Percentiles rank a stretch among this genome's conserved stretches.
These are phyloP conservation scores for Candida sojae DNA, from an alignment of 1,139 yeast species.

Conservation along the genomic window DNA sequence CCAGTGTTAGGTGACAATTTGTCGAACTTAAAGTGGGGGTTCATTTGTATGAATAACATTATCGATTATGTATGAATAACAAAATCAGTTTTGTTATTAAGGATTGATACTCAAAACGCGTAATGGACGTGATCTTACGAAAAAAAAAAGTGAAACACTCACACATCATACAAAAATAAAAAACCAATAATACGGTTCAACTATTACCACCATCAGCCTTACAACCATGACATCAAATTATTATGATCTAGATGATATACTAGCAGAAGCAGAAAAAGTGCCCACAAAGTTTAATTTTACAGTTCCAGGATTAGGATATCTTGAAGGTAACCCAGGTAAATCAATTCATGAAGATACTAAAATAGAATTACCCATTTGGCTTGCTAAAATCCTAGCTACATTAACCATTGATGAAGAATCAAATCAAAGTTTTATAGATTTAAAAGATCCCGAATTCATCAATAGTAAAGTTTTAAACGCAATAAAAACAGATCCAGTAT, in stretches of 20 bases:
- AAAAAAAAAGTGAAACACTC: not conserved
- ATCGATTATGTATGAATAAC: too few species aligned
- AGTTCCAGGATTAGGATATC: constrained; percentile 83
- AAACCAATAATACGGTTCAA: not conserved
- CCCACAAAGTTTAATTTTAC: constrained; percentile 79
- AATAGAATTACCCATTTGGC: constrained; percentile 85
- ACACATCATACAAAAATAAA: not conserved
- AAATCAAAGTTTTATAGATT: constrained; percentile 59
- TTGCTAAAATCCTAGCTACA: constrained; percentile 68
- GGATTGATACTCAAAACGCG: not conserved
- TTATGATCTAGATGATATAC: constrained; percentile 86
- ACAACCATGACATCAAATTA: constrained; percentile 31
- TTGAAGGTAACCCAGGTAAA: constrained; percentile 80
- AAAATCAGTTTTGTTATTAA: too few species aligned
- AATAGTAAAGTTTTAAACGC: constrained; percentile 71
- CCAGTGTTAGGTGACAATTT: too few species aligned
- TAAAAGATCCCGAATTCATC: constrained; percentile 70
- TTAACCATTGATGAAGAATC: constrained; percentile 43
- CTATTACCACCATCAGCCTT: not conserved
- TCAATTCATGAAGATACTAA: constrained; percentile 64
- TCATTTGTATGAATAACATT: too few species aligned
- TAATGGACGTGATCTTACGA: not conserved
- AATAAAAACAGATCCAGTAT: constrained; percentile 69
- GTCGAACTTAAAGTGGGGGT: too few species aligned
- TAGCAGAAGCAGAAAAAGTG: constrained; percentile 68